phyloP scores from a whole-genome alignment of 257 asterid genomes.

The Nicotiana sylvestris region DNA sequence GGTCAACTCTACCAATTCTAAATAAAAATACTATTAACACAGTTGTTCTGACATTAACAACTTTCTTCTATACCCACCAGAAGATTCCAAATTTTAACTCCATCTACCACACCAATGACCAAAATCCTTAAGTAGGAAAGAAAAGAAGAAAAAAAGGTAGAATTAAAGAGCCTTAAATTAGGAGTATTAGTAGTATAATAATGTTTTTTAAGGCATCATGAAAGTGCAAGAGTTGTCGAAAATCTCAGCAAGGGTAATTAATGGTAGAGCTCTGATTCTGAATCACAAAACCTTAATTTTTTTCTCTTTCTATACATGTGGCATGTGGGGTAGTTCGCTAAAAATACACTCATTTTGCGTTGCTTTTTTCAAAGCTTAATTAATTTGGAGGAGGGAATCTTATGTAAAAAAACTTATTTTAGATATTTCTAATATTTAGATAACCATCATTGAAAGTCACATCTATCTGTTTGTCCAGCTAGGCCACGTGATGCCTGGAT shows the following conservation, averaged over 20 bases:
- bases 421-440: background rate
- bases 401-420: background rate
- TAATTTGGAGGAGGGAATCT: background rate
- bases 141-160: background rate
- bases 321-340: constrained; percentile 47
- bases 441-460: constrained; percentile 30
- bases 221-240: background rate
- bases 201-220: constrained; percentile 4
- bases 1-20: constrained; percentile 67
- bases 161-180: background rate
- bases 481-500: constrained; percentile 51
- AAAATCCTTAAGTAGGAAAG: constrained; percentile 15
- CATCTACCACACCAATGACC: constrained; percentile 29
- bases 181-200: constrained; percentile 1
- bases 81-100: constrained; percentile 68
- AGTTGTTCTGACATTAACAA: constrained; percentile 44
- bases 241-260: constrained; percentile 30
- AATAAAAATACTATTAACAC: constrained; percentile 20
- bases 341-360: constrained; percentile 44
- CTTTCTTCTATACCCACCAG: constrained; percentile 36
- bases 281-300: constrained; percentile 19
- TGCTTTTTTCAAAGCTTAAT: constrained; percentile 20
- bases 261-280: constrained; percentile 34
- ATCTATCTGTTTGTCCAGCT: constrained; percentile 40
- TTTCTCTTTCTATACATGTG: background rate